These are phyloP conservation scores for Aristolochia fimbriata DNA, from an alignment of 164 flowering plant species.

Conservation along the genomic window DNA sequence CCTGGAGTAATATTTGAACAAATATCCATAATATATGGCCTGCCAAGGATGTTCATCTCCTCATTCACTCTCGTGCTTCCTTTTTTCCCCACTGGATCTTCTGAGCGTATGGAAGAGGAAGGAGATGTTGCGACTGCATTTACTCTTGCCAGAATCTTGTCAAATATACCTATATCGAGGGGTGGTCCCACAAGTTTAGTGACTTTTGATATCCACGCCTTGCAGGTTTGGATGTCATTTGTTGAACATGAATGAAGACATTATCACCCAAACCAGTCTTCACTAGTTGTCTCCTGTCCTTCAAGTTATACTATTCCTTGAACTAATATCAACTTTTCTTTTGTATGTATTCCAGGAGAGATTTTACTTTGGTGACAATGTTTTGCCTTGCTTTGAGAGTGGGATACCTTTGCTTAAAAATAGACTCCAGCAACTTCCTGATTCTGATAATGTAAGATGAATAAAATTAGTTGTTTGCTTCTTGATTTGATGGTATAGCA, in stretches of 20 bases:
- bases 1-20: constrained; percentile 96
- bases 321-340: neutral
- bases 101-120: constrained; percentile 96
- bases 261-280: too few species aligned
- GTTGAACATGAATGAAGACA: neutral
- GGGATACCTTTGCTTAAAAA: constrained; percentile 85
- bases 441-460: constrained; percentile 79
- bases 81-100: constrained; percentile 94
- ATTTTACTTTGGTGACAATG: constrained; percentile 94
- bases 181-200: constrained; percentile 98
- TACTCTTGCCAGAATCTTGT: constrained; percentile 84
- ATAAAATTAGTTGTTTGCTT: neutral
- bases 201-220: constrained; percentile 90
- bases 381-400: constrained; percentile 95
- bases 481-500: too few species aligned
- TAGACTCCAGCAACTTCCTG: constrained; percentile 90
- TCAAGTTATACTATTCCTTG: neutral
- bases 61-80: constrained; percentile 96
- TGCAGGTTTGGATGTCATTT: constrained; percentile 56
- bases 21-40: constrained; percentile 77
- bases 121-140: constrained; percentile 98
- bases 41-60: constrained; percentile 76
- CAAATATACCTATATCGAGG: constrained; percentile 76
- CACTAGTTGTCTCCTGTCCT: too few species aligned
- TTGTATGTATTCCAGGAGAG: constrained; percentile 51